These are phyloP conservation scores for Brachypodium distachyon DNA, from an alignment of 202 grass and related monocot genomes.

Conservation along the genomic window DNA sequence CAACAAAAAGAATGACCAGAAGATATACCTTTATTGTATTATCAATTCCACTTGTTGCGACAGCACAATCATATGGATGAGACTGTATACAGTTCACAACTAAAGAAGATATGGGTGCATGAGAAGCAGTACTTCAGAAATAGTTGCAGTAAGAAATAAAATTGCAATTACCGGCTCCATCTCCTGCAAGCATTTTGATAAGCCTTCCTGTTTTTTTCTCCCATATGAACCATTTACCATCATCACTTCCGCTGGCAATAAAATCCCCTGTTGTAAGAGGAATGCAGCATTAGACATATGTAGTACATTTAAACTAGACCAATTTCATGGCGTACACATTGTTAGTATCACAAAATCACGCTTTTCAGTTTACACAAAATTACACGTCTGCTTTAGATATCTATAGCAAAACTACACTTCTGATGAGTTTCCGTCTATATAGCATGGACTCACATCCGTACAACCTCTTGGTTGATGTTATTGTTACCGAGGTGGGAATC, in stretches of 20 bases:
- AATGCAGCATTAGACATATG: background rate
- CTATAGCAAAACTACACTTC: background rate
- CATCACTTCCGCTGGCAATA: constrained; percentile 96
- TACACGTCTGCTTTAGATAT: background rate
- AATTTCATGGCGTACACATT: background rate
- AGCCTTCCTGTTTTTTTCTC: constrained; percentile 94
- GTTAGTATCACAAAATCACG: background rate
- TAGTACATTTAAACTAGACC: background rate
- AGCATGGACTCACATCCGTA: background rate
- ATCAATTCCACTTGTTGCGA: constrained; percentile 96
- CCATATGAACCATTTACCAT: constrained; percentile 99
- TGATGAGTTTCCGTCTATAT: background rate
- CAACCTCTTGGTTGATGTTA: background rate
- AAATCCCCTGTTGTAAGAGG: constrained; percentile 56
- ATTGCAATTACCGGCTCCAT: constrained; percentile 66
- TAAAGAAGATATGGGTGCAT: constrained; percentile 27
- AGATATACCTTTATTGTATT: constrained; percentile 78
- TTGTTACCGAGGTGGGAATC: background rate
- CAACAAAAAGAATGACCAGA: constrained; percentile 13
- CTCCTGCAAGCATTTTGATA: constrained; percentile 94
- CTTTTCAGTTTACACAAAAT: background rate
- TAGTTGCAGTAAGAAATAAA: background rate
- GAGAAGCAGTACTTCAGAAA: constrained; percentile 6
- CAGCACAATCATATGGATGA: constrained; percentile 88
- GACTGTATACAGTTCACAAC: constrained; percentile 98